Percentiles rank a stretch among this genome's conserved stretches.
Evolutionary conservation across 2,329 filamentous ascomycete species (phyloP).

Genomic region (Aphanocladium album): DNA sequence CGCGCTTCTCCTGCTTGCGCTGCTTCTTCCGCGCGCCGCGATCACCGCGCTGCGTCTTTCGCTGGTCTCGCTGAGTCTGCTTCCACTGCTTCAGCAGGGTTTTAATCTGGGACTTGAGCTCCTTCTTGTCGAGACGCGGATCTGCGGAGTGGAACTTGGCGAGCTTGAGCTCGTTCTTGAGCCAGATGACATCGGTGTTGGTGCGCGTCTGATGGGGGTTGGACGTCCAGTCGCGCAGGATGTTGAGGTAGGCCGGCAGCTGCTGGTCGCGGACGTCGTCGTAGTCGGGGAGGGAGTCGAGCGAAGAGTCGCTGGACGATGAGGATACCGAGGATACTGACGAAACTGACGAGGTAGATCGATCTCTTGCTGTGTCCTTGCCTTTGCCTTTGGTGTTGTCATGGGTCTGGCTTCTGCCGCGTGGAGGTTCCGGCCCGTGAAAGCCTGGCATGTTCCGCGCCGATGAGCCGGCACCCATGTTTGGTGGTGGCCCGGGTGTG

Average conservation of each 20-base stretch:
- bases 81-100: conserved; percentile 40
- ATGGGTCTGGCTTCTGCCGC: background rate
- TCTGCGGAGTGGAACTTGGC: conserved; percentile 22
- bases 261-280: conserved; percentile 46
- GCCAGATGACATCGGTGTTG: conserved; percentile 36
- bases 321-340: conserved; percentile 31
- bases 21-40: conserved; percentile 26
- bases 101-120: conserved; percentile 40
- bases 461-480: background rate
- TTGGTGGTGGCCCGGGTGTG: background rate
- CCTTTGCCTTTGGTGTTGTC: background rate
- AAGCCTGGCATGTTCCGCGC: background rate
- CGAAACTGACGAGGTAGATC: conserved; percentile 30
- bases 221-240: conserved; percentile 44
- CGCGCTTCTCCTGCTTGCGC: conserved; percentile 28
- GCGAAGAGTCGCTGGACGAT: conserved; percentile 31
- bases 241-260: conserved; percentile 40
- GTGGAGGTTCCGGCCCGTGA: background rate
- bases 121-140: conserved; percentile 23
- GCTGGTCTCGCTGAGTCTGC: conserved; percentile 26
- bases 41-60: conserved; percentile 25
- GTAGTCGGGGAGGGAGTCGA: conserved; percentile 51
- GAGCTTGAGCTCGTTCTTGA: conserved; percentile 40
- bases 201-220: conserved; percentile 46
- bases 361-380: conserved; percentile 26